Evolutionary conservation across 176 grass and related monocot genomes (phyloP), one percentile per base, ranked within the genome.

Genomic region (Aegilops speltoides): DNA sequence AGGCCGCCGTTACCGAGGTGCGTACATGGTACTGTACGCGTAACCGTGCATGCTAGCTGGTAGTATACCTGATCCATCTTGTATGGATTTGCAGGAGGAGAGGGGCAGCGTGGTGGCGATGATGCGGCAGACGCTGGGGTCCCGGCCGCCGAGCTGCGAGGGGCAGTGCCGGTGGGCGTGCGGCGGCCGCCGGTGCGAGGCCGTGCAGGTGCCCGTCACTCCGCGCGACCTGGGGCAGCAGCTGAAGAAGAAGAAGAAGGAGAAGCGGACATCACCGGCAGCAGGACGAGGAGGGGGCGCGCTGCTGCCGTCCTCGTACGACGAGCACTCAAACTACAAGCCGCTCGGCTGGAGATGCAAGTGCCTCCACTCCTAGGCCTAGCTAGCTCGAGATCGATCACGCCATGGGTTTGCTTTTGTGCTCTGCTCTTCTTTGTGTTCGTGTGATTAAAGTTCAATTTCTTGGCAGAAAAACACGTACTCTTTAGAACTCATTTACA

Each of bases 261-360:
- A 11, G 24, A 24, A 75, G 6, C 1, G 5, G 43, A 4, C 6
- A 17, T 6, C 16, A 1, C 10, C 16, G 23, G 24, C 25, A 1
- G 19, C 31, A 33, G 61, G 19, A 0, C 19, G 7, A 59, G 54
- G 54, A 9, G 54, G 0, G 20, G 19, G 4, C n/a, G 2, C 8
- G 5, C 3, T 2, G 3, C 11, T 15, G 10, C 63, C 86, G 38
- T 81, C 77, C 1, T 80, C 88, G 2, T 90, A 90, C 65, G 52
- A 86, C 19, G 88, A 90, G 72, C 88, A 2, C 64, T 86, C 88
- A 64, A 90, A 86, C 84, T 90, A 90, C 88, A 90, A 86, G 79
- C 84, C 88, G 12, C 88, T 90, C 29, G 86, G 88, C 31, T 90
- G 88, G 88, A 40, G 88, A 41, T 90, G 88, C 88, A 90, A 43